Evolutionary conservation across 352 stramenopile species (phyloP).

Genomic region (Phytophthora tubulina): DNA sequence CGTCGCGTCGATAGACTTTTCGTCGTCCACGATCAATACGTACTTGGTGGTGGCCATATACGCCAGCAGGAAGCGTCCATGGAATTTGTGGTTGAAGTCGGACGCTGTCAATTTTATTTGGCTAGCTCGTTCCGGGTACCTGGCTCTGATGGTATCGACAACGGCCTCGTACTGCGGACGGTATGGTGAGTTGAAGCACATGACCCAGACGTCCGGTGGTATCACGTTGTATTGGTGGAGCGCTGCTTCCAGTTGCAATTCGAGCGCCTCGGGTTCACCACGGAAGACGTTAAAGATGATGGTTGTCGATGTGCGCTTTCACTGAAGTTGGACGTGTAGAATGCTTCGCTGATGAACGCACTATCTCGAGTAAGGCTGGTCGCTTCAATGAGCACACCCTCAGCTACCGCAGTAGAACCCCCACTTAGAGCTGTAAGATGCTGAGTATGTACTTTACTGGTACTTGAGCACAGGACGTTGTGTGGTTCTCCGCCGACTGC

Average conservation of each 20-base stretch:
- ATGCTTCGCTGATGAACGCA: slow-evolving; percentile 53
- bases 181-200: slow-evolving; percentile 65
- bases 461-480: neutral
- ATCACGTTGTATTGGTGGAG: slow-evolving; percentile 47
- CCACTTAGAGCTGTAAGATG: neutral
- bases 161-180: slow-evolving; percentile 53
- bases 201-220: slow-evolving; percentile 62
- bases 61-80: slow-evolving; percentile 60
- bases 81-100: slow-evolving; percentile 66
- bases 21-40: slow-evolving; percentile 59
- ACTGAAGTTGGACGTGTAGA: slow-evolving; percentile 52
- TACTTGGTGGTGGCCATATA: slow-evolving; percentile 70
- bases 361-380: slow-evolving; percentile 20
- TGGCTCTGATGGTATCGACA: slow-evolving; percentile 39
- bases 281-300: slow-evolving; percentile 86
- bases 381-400: too few relatives aligned
- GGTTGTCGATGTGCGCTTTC: slow-evolving; percentile 62
- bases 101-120: slow-evolving; percentile 54
- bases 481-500: too few relatives aligned
- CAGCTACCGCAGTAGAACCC: too few relatives aligned
- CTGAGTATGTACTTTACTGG: too few relatives aligned
- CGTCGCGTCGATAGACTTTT: slow-evolving; percentile 55
- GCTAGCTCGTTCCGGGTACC: slow-evolving; percentile 29
- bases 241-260: slow-evolving; percentile 53
- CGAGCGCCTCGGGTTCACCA: slow-evolving; percentile 51